Evolutionary conservation across 129 eudicot genomes (phyloP), one percentile per base, ranked within the genome.

Genomic region (Helichrysum umbraculigerum): DNA sequence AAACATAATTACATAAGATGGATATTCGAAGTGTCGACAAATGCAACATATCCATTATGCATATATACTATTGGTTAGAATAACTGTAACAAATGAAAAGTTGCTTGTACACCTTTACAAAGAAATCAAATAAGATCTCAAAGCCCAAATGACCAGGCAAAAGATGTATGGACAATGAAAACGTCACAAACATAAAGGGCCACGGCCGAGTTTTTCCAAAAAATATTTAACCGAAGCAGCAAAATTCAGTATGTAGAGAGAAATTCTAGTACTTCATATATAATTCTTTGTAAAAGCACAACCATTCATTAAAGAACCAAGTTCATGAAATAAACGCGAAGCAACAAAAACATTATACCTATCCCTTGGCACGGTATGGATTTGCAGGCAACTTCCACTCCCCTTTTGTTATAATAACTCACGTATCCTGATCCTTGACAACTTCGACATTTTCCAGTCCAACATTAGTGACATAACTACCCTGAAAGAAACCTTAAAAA

Each of bases 291-390:
- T 8, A 25, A 12, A 50, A 33, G 22, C 34, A 65, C 10, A 52
- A 76, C 21, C 39, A 52, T 33, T 52, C 3, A 33, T 66, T 19
- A 66, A 14, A 15, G 35, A 64, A 72, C 30, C 7, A 59, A 10
- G 29, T 42, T 21, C 15, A 66, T 25, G 4, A 34, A 35, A 54
- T 20, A 33, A 65, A 72, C 16, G 58, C 14, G 39, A 9, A 64
- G 9, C 16, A 32, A 66, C 21, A 70, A 74, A 7, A 73, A 19
- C 66, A 63, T 35, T 52, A 51, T 92, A 93, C 98, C 98, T 61
- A 93, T 87, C 39, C 98, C 98, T 59, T 77, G 91, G 82, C 98
- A 94, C n/a, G 98, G 98, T 70, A 94, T 89, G 86, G 97, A 94
- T 60, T 94, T 94, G 88, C 97, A 91, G 56, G 84, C 61, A 57